phyloP scores from a whole-genome alignment of 495 filamentous ascomycete genomes.

The Penicillium paradoxum region DNA sequence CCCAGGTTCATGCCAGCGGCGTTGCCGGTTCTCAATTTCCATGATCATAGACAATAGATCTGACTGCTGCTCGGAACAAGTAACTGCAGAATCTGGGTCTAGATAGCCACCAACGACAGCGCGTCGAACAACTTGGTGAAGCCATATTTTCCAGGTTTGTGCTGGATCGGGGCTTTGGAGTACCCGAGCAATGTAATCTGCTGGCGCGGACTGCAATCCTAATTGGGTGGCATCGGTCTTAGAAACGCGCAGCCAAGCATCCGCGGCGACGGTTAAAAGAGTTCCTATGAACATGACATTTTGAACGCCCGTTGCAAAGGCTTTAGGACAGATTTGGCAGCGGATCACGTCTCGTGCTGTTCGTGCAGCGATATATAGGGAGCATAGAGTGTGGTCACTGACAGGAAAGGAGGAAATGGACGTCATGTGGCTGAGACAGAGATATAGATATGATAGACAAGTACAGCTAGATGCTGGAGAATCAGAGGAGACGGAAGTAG shows the following conservation, averaged over 20 bases:
- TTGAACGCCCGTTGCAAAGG: constrained; percentile 47
- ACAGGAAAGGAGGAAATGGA: constrained; percentile 40
- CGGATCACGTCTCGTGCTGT: constrained; percentile 54
- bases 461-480: constrained; percentile 28
- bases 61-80: constrained; percentile 25
- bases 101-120: constrained; percentile 33
- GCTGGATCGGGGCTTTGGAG: constrained; percentile 24
- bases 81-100: constrained; percentile 15
- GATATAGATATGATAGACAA: constrained; percentile 43
- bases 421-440: constrained; percentile 43
- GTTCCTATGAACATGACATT: constrained; percentile 65
- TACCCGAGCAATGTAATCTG: constrained; percentile 26
- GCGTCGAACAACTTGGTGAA: constrained; percentile 35
- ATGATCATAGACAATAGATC: constrained; percentile 34
- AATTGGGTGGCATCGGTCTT: constrained; percentile 33
- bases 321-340: constrained; percentile 53
- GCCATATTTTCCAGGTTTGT: constrained; percentile 36
- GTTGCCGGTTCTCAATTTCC: constrained; percentile 41
- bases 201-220: constrained; percentile 32
- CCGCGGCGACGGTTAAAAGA: constrained; percentile 56
- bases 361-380: constrained; percentile 52
- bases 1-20: constrained; percentile 35
- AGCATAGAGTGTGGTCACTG: constrained; percentile 46
- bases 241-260: constrained; percentile 48
- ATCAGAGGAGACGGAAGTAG: constrained; percentile 21